phyloP scores from a whole-genome alignment of 352 stramenopile genomes.

The Globisporangium perplexum region DNA sequence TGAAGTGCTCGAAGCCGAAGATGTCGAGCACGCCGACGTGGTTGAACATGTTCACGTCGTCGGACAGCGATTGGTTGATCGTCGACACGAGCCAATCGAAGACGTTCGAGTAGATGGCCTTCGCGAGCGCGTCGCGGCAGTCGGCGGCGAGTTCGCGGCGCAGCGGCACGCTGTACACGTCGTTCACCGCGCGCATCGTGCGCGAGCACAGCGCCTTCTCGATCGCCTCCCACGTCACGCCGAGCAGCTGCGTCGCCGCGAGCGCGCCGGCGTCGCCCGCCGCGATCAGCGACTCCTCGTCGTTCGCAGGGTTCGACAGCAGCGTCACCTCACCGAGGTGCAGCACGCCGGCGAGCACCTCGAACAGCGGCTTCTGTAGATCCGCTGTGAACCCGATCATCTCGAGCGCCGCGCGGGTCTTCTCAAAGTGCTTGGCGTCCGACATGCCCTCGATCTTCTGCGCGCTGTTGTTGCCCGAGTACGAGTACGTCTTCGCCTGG shows the following conservation, averaged over 20 bases:
- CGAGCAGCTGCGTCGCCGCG: slow-evolving; percentile 80
- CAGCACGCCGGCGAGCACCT: slow-evolving; percentile 90
- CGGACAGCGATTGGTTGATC: slow-evolving; percentile 89
- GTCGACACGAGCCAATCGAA: slow-evolving; percentile 90
- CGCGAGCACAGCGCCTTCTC: slow-evolving; percentile 90
- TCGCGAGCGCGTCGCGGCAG: slow-evolving; percentile 89
- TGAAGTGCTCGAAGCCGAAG: slow-evolving; percentile 99
- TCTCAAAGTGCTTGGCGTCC: slow-evolving; percentile 76
- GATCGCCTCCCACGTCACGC: slow-evolving; percentile 89
- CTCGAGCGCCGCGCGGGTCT: slow-evolving; percentile 62
- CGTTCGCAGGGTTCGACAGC: slow-evolving; percentile 59
- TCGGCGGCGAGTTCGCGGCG: slow-evolving; percentile 69
- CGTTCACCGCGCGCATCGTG: slow-evolving; percentile 69
- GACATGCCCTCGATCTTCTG: slow-evolving; percentile 70
- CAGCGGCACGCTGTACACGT: slow-evolving; percentile 44
- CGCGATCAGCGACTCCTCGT: slow-evolving; percentile 70
- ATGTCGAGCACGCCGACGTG: slow-evolving; percentile 97
- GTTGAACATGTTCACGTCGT: slow-evolving; percentile 74
- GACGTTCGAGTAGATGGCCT: slow-evolving; percentile 91
- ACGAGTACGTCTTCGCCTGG: slow-evolving; percentile 43
- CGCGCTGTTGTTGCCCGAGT: slow-evolving; percentile 56
- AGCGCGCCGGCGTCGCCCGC: slow-evolving; percentile 32
- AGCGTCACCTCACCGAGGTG: slow-evolving; percentile 93
- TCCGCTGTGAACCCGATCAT: slow-evolving; percentile 83
- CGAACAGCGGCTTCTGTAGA: slow-evolving; percentile 89